A percentile compares a stretch with the other conserved stretches of the same genome.
These are phyloP conservation scores for Taiozyma onychis DNA, from an alignment of 1,139 yeast species.

Conservation along the genomic window DNA sequence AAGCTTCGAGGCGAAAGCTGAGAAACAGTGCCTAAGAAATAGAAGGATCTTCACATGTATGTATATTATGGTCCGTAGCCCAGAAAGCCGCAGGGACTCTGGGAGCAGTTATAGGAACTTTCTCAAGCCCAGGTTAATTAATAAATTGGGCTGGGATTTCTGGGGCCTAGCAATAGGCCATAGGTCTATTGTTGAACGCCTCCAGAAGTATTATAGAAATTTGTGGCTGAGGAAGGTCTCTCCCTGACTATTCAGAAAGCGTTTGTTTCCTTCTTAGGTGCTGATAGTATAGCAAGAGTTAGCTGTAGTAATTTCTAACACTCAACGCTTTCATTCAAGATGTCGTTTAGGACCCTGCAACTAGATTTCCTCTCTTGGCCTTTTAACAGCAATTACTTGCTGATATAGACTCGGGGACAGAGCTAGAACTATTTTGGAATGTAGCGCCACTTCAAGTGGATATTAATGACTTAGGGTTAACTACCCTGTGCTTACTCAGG, in stretches of 20 bases:
- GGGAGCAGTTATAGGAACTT: no score
- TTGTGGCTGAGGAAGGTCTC: background rate
- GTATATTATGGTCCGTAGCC: no score
- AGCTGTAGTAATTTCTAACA: no score
- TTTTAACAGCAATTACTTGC: background rate
- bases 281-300: background rate
- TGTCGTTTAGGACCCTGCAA: background rate
- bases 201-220: no score
- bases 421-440: background rate
- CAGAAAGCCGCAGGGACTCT: no score
- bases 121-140: background rate
- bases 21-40: background rate
- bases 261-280: background rate
- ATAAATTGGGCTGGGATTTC: no score
- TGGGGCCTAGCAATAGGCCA: background rate
- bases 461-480: no score
- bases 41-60: background rate
- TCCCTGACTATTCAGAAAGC: background rate
- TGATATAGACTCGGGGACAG: background rate
- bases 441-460: no score
- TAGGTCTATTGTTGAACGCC: background rate
- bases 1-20: background rate
- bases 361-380: background rate
- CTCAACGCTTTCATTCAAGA: no score
- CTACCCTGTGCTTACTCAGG: no score